phyloP scores from a whole-genome alignment of 805 yeast genomes.

The Myxozyma neglecta region DNA sequence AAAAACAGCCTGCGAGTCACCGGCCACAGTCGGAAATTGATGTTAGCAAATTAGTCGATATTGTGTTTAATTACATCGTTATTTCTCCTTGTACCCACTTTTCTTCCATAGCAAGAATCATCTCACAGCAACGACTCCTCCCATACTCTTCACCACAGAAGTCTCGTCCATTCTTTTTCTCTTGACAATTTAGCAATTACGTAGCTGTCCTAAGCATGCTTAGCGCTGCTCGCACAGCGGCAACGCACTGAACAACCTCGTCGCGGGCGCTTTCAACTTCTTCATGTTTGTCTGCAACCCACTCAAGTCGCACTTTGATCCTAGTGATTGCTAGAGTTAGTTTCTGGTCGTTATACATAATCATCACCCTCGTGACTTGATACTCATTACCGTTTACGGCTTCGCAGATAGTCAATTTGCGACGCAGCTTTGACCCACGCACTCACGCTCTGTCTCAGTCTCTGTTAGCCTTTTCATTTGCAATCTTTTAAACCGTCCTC shows the following conservation, averaged over 20 bases:
- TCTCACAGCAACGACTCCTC: no score
- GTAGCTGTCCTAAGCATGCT: constrained; percentile 8
- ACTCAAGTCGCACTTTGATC: constrained; percentile 16
- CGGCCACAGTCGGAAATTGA: no score
- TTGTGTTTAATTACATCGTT: no score
- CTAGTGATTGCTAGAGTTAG: constrained; percentile 5
- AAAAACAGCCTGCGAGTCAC: no score
- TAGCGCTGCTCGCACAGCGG: constrained; percentile 21
- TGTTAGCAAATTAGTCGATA: no score
- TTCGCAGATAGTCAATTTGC: constrained; percentile 18
- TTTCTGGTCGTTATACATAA: neutral
- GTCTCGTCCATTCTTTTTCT: neutral
- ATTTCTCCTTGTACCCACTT: no score
- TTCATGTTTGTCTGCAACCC: constrained; percentile 12
- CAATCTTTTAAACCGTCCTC: no score
- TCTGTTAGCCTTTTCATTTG: neutral
- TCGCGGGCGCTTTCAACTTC: constrained; percentile 16
- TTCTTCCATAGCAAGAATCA: no score
- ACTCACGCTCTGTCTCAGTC: constrained; percentile 2
- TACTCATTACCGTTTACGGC: constrained; percentile 21
- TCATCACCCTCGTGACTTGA: neutral
- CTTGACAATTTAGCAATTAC: neutral
- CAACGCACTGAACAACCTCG: constrained; percentile 20
- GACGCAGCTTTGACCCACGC: constrained; percentile 20
- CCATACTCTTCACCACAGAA: no score